Conservation (phyloP, 202 grass and related monocot species). For the Alloteropsis angusta region DNA sequence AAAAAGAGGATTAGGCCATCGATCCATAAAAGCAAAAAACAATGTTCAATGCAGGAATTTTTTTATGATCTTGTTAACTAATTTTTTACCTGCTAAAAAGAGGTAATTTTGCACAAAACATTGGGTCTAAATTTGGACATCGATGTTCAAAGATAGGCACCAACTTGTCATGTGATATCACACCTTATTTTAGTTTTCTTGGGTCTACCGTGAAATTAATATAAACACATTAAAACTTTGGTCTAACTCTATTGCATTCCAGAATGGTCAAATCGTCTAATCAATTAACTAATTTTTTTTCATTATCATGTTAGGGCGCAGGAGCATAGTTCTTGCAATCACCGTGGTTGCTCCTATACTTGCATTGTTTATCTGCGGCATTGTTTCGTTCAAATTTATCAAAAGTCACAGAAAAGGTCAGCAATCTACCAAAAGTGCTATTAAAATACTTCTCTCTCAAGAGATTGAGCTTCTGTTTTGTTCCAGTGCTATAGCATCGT, state of each 20-base stretch:
- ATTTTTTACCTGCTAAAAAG: too few relatives aligned
- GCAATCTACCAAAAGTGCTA: not conserved
- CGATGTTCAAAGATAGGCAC: not conserved
- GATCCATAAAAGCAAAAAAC: too few relatives aligned
- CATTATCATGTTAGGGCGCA: not conserved
- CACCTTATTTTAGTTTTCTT: not conserved
- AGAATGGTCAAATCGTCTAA: not conserved
- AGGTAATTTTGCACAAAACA: too few relatives aligned
- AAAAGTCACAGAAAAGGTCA: not conserved
- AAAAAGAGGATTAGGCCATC: too few relatives aligned
- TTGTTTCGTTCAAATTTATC: not conserved
- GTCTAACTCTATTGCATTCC: not conserved
- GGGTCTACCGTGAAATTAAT: not conserved
- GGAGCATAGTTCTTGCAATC: not conserved
- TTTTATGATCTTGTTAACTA: too few relatives aligned
- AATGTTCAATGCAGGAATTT: too few relatives aligned
- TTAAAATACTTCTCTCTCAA: not conserved
- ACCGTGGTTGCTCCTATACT: not conserved
- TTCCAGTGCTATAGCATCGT: not conserved
- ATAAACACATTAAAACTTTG: not conserved
- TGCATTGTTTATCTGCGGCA: not conserved
- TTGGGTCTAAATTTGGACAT: not conserved
- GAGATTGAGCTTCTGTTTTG: not conserved
- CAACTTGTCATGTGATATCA: not conserved
- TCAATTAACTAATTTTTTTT: not conserved